Base-by-base conservation (phyloP, 2,329 filamentous ascomycete species). In the Aspergillus ochraceus region DNA sequence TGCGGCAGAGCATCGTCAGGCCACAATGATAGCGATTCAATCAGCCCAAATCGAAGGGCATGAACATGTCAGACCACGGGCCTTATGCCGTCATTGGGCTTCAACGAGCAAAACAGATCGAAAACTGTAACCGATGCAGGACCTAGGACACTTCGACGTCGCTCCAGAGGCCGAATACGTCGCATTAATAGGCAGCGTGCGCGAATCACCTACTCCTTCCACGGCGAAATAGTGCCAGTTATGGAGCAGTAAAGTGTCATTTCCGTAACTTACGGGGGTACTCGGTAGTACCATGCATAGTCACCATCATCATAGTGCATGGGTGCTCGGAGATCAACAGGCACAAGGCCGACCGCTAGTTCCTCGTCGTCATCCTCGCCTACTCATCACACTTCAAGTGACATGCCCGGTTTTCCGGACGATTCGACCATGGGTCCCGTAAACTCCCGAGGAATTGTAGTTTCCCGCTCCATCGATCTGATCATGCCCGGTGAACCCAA, bases 401-500 rank as follows among this genome's bases (percentile, higher is more conserved):
- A 54, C 32, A 39, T 20, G 36, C 50, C 58, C 61, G 64, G 59
- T 68, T 52, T 64, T 63, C 32, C 66, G 59, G 59, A 52, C 53
- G 60, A 53, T 60, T 32, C 55, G 24, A 36, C 20, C 49, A 19
- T 19, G 19, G 46, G 24, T 50, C 42, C 68, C 69, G 64, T 32
- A 51, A 61, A 62, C 49, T 26, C 58, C 71, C 70, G 70, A 70
- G 4, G 5, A 2, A 26, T 61, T 61, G 52, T 55, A 59, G 59
- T 54, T 49, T 57, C 59, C 62, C 63, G 62, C 64, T 59, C 59
- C 36, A 54, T 60, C 49, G 49, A 55, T 49, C 30, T 54, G 32
- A 32, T 51, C 53, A 54, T 39, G 50, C 54, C 55, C 71, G 71
- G 71, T 74, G 71, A 73, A 66, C 70, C 69, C 46, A 70, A 74